Base-by-base conservation (phyloP, 202 grass and related monocot species). In the Carex arenaria region DNA sequence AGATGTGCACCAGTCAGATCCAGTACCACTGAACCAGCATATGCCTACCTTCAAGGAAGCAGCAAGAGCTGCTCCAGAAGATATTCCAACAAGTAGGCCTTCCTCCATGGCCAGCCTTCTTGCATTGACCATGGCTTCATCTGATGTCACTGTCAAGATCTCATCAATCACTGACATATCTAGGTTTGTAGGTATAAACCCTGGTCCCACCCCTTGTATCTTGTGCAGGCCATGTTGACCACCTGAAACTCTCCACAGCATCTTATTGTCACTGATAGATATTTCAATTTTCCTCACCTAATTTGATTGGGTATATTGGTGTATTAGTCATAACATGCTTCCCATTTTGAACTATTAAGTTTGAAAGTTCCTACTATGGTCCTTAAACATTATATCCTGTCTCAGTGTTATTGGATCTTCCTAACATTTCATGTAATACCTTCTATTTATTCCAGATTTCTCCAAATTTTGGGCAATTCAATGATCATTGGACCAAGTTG, bases 1-100 rank as follows among this genome's bases (percentile, higher is more conserved):
- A 72, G 7, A 18, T 10, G 7, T 74, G 45, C 53, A 51, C 8
- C 3, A 30, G 4, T 74, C 43, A 45, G 38, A 70, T 70, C 18
- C 18, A 28, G 70, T 73, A 51, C 42, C n/a, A 51, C 42, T 23
- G 19, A 26, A 72, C 42, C 19, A 52, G 43, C 5, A 73, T 49
- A 75, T 32, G 17, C 42, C 23, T 34, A 90, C 92, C 89, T 91
- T 90, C 13, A 90, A 49, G 14, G 89, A 90, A 76, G 89, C 89
- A 68, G 92, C 83, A 8, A 88, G 81, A 54, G 87, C 89, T 56
- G 92, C 92, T 31, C 92, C 89, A 31, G 92, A 94, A 82, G 92
- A 94, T 80, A 94, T 94, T 12, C 92, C 91, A 28, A 88, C 89
- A 74, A 93, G 91, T 61, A 94, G 20, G 0, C 86, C 91, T 82